Evolutionary conservation across 1,284 basidiomycete genomes (phyloP), one percentile per base, ranked within the genome.

Genomic region (Cutaneotrichosporon cutaneum): DNA sequence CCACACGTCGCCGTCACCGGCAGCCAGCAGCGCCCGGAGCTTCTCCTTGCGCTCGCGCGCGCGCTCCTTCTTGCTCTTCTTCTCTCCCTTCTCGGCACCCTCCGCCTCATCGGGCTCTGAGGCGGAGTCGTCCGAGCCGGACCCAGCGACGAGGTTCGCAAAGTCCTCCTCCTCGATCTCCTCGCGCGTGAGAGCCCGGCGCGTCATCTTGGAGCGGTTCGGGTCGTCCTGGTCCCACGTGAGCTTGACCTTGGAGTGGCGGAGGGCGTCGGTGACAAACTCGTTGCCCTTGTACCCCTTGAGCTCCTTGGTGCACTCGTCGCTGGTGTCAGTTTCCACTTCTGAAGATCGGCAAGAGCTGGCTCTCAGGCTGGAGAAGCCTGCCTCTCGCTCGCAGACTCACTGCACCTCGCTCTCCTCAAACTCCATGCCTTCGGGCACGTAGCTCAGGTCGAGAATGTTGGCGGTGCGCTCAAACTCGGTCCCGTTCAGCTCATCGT

Each of bases 181-280:
- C 72, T 90, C 87, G 59, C 86, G 85, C 0, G 89, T 87, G 56
- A 96, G 82, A 14, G 84, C 81, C 47, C 92, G 86, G 56, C 94
- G 86, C 11, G 92, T 92, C 52, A 96, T 72, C 61, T 88, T 87
- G 63, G 83, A 85, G 21, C 96, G 88, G 74, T 95, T 90, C 2
- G 92, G 88, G 72, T 99, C 95, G 77, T 99, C 96, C 67, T 94
- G 92, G 73, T 99, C 96, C 96, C 96, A 99, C 10, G 95, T 98
- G 27, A 99, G 84, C 73, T 92, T 95, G 68, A 99, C 95, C 81
- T 93, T 94, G 14, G 96, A 99, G 77, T 99, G 94, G 9, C 96
- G 89, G n/a, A 99, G 85, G 8, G 94, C 94, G 75, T 95, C 92
- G 1, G 96, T 99, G 32, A 90, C 88, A 72, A 95, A 99, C 54